Conservation (phyloP, 805 yeast species). For the Spathaspora sp. region DNA sequence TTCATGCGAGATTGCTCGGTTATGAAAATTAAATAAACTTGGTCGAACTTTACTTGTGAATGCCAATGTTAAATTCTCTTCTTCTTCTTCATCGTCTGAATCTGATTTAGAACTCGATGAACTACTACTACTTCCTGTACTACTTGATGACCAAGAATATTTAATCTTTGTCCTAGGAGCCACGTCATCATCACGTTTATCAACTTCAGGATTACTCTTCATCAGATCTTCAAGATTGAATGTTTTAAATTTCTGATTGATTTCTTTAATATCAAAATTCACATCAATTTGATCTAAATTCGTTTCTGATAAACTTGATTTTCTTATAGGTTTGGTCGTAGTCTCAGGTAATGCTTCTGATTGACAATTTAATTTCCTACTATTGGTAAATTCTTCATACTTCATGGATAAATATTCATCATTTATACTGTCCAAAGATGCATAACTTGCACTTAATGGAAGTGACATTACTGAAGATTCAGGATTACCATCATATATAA, state of each 20-base stretch:
- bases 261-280: constrained; percentile 10
- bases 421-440: constrained; percentile 69
- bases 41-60: constrained; percentile 43
- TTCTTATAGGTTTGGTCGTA: neutral
- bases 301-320: constrained; percentile 10
- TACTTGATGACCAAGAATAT: constrained; percentile 7
- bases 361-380: constrained; percentile 4
- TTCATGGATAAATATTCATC: constrained; percentile 47
- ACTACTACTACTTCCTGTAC: neutral
- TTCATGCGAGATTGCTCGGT: constrained; percentile 40
- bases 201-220: constrained; percentile 10
- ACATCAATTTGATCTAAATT: constrained; percentile 4
- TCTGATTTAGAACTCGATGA: neutral
- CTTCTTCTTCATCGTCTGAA: constrained; percentile 20
- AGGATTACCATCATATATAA: constrained; percentile 7
- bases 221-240: constrained; percentile 36
- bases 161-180: constrained; percentile 14
- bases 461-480: constrained; percentile 70
- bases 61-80: constrained; percentile 42
- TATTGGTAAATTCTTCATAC: constrained; percentile 29
- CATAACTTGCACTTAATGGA: constrained; percentile 72
- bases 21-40: constrained; percentile 25
- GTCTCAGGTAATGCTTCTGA: neutral
- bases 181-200: constrained; percentile 15
- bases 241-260: constrained; percentile 30